phyloP scores from a whole-genome alignment of 2,329 filamentous ascomycete species.

The Colletotrichum plurivorum region DNA sequence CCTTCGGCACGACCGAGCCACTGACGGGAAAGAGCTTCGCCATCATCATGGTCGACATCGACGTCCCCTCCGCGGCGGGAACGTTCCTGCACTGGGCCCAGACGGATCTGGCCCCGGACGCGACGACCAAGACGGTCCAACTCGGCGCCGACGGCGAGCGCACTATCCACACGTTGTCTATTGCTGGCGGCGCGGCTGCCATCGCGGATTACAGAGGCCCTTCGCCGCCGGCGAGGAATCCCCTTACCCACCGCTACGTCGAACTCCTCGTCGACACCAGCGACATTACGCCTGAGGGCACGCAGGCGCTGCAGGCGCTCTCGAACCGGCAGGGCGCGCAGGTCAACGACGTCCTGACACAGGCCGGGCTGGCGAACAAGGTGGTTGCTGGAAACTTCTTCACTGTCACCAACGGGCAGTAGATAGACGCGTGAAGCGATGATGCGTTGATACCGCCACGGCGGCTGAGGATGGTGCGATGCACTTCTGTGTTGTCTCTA shows the following conservation, averaged over 20 bases:
- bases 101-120: constrained; percentile 48
- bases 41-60: constrained; percentile 59
- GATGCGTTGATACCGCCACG: too few relatives aligned
- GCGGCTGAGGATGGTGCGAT: too few relatives aligned
- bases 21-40: constrained; percentile 50
- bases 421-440: background rate
- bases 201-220: constrained; percentile 50
- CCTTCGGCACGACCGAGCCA: constrained; percentile 31
- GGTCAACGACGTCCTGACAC: constrained; percentile 46
- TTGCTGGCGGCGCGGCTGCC: constrained; percentile 29
- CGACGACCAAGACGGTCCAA: constrained; percentile 9
- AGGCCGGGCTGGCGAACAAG: constrained; percentile 48
- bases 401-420: constrained; percentile 52
- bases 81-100: constrained; percentile 64
- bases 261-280: constrained; percentile 56
- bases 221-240: constrained; percentile 52
- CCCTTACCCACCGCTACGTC: constrained; percentile 55
- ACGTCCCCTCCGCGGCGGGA: constrained; percentile 58
- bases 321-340: constrained; percentile 49
- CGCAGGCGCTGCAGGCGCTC: constrained; percentile 47
- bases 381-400: constrained; percentile 56
- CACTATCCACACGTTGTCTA: constrained; percentile 12
- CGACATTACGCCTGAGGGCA: constrained; percentile 42
- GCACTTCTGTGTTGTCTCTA: too few relatives aligned
- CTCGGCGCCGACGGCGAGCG: constrained; percentile 17